Evolutionary conservation across 129 eudicot genomes (phyloP).

Genomic region (Ambrosia artemisiifolia): DNA sequence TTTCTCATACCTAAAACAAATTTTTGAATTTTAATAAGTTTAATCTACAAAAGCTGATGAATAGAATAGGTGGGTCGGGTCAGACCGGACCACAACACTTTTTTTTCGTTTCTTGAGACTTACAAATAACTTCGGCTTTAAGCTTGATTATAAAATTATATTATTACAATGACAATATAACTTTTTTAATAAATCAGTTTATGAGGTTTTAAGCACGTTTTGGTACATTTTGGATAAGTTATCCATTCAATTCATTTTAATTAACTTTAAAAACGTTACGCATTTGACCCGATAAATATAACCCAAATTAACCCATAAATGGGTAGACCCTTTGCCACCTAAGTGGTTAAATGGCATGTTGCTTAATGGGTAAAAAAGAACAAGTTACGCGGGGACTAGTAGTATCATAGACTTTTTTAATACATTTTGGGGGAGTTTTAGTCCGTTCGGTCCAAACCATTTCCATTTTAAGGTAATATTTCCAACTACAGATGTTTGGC

Average conservation of each 20-base stretch:
- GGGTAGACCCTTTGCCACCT: neutral
- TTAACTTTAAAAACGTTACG: neutral
- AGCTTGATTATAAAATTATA: neutral
- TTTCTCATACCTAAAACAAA: conserved; percentile 70
- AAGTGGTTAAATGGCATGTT: neutral
- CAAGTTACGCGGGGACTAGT: neutral
- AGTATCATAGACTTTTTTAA: neutral
- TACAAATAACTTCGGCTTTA: neutral
- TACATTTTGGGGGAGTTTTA: neutral
- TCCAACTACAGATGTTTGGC: neutral
- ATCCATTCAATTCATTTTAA: neutral
- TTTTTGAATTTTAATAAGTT: neutral
- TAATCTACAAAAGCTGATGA: neutral
- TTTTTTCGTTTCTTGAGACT: neutral
- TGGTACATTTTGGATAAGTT: neutral
- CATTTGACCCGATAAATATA: neutral
- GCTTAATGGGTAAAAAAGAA: neutral
- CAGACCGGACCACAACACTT: neutral
- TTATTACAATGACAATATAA: neutral
- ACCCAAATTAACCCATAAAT: neutral
- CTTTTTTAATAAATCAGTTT: neutral
- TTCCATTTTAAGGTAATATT: neutral
- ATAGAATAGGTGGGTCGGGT: neutral
- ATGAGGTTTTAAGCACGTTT: neutral
- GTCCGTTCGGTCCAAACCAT: neutral